Conservation (phyloP, 2,329 filamentous ascomycete species). For the Aspergillus hiratsukae region DNA sequence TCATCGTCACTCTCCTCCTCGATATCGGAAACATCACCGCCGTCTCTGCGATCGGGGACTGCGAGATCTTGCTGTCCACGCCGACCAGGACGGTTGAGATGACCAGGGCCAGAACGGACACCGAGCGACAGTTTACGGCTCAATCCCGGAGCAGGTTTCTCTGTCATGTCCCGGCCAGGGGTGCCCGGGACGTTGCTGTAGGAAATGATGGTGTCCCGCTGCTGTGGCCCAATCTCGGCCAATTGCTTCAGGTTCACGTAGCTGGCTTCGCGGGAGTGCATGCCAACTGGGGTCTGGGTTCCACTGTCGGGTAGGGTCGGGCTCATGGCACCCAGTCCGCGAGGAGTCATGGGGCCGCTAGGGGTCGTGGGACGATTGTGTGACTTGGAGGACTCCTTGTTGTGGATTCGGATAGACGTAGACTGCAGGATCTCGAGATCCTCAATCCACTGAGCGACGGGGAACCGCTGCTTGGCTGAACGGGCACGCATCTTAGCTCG, state of each 20-base stretch:
- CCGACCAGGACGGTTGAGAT: constrained; percentile 28
- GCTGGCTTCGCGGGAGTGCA: constrained; percentile 28
- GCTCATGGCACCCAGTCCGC: constrained; percentile 18
- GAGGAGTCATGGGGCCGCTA: constrained; percentile 42
- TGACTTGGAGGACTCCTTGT: constrained; percentile 37
- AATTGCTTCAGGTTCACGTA: constrained; percentile 27
- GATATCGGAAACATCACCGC: constrained; percentile 24
- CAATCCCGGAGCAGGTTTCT: constrained; percentile 28
- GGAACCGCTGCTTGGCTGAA: constrained; percentile 62
- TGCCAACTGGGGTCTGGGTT: constrained; percentile 21
- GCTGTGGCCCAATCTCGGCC: constrained; percentile 32
- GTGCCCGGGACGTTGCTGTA: constrained; percentile 37
- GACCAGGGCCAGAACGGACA: constrained; percentile 38
- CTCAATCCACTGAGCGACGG: constrained; percentile 63
- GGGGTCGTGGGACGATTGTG: constrained; percentile 31
- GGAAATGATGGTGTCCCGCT: constrained; percentile 33
- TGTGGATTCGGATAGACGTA: constrained; percentile 55
- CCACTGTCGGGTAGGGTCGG: constrained; percentile 23
- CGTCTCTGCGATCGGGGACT: constrained; percentile 23
- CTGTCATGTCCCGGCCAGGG: constrained; percentile 28
- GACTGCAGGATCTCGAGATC: constrained; percentile 59
- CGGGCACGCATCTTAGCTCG: constrained; percentile 61
- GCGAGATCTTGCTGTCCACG: constrained; percentile 21
- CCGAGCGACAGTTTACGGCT: constrained; percentile 38
- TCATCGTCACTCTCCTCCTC: constrained; percentile 36